Conservation (phyloP, 306 rosid species). For the Prunus dulcis region DNA sequence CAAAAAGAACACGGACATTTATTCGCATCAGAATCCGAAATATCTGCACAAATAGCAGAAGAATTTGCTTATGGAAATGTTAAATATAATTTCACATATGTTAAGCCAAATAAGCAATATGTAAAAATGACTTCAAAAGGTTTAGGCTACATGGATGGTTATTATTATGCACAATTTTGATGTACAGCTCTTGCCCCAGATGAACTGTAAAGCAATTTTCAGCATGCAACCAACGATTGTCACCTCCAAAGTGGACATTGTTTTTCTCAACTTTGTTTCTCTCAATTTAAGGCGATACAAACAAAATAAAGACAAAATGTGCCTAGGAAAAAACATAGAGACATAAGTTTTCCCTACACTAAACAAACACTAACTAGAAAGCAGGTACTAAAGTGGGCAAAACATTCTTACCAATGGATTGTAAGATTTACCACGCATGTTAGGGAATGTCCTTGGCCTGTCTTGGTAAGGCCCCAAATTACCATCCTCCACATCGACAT, state of each 20-base stretch:
- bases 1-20: slow-evolving; percentile 63
- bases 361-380: not conserved
- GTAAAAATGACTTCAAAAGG: not conserved
- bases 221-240: not conserved
- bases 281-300: not conserved
- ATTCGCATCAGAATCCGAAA: slow-evolving; percentile 72
- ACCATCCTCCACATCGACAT: slow-evolving; percentile 68
- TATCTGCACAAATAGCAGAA: slow-evolving; percentile 45
- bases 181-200: not conserved
- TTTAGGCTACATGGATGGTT: not conserved
- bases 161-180: not conserved
- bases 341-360: not conserved
- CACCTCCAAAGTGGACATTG: not conserved
- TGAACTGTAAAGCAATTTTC: not conserved
- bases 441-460: slow-evolving; percentile 79
- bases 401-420: slow-evolving; percentile 63
- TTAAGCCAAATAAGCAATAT: not conserved
- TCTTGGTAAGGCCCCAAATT: slow-evolving; percentile 66
- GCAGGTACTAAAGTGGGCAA: not conserved
- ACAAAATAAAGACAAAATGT: not conserved
- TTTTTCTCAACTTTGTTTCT: not conserved
- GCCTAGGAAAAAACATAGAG: not conserved
- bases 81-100: not conserved
- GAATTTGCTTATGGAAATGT: not conserved
- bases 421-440: slow-evolving; percentile 83